Evolutionary conservation across 495 filamentous ascomycete species (phyloP), one percentile per base, ranked within the genome.

Genomic region (Aspergillus ostianus): DNA sequence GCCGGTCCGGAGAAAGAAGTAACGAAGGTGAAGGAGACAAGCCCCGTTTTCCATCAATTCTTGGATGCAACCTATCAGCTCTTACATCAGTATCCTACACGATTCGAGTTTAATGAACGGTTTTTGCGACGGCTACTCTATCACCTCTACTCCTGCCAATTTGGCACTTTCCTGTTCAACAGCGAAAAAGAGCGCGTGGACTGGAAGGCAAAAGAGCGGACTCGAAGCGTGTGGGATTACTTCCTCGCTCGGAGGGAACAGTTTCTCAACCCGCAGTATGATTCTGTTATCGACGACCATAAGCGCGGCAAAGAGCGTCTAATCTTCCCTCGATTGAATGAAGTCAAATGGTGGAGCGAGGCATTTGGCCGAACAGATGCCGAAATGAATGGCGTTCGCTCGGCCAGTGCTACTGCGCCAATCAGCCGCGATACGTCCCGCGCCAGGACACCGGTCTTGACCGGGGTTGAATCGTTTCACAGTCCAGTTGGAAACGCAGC

Each of bases 31-130:
- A 96, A 91, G 57, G 93, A 98, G 69, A 90, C 93, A 2, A 92
- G 89, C n/a, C 95, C 95, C 0, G 88, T 98, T 13, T 98, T 99
- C 75, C 95, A 99, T 66, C 95, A 99, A 70, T 99, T 98, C 72
- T 86, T 99, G 10, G 95, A 99, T 67, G 90, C 91, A 19, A 92
- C 91, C 5, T 98, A 93, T 63, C 95, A 99, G 64, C 80, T 99
- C 9, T 79, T 96, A 15, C 77, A 88, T 54, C 95, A 98, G 64
- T 78, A 96, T 63, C 93, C 94, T 0, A 90, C 86, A 27, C 84
- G 94, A 1, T 99, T 99, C 67, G 93, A 99, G 67, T 99, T 93
- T 76, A 98, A 96, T 62, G 95, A 98, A 67, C 87, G 93, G 2
- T 97, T 99, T 70, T 80, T 99, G 10, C 84, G 92, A 5, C 85